Evolutionary conservation across 495 filamentous ascomycete species (phyloP), one percentile per base, ranked within the genome.

Genomic region (Penicillium pulvis): DNA sequence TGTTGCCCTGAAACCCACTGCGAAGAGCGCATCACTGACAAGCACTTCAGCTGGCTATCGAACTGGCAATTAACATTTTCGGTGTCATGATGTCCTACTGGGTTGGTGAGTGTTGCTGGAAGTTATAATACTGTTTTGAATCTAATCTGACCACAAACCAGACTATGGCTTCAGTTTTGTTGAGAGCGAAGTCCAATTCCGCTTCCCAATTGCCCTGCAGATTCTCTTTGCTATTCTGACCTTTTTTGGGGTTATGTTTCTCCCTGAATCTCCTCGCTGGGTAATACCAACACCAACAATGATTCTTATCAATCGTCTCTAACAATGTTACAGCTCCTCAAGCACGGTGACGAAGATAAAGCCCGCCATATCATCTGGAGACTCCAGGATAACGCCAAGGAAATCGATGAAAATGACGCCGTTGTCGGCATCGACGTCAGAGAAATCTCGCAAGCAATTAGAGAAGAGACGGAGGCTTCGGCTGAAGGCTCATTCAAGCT

Each of bases 61-160:
- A 89, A 64, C 73, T 87, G 69, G 79, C 81, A 6, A 73, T 85
- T 66, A 87, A 87, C 61, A 87, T 88, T 55, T 81, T 84, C 51
- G 83, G 71, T 36, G 69, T 74, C 17, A 72, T 72, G 66, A 65
- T 67, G 17, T 67, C 71, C 6, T 74, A 74, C 50, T 74, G 71
- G 71, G 65, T 74, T 64, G 71, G 70, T 73, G 6, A 56, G 39
- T 41, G 4, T 4, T 6, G 7, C 9, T 36, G 14, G 4, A 2
- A 1, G 4, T 41, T n/a, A 4, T 6, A 6, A 11, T 31, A 39
- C 0, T 44, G 8, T n/a, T n/a, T 1, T 48, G 8, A 14, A 26
- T 24, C 58, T 39, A 24, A 52, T 4, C 20, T 26, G 3, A 47
- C 11, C 5, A 24, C 6, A 41, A 33, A 8, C 0, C 31, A 72